Conservation (phyloP, 2,329 filamentous ascomycete genomes). For the Exophiala sp. region DNA sequence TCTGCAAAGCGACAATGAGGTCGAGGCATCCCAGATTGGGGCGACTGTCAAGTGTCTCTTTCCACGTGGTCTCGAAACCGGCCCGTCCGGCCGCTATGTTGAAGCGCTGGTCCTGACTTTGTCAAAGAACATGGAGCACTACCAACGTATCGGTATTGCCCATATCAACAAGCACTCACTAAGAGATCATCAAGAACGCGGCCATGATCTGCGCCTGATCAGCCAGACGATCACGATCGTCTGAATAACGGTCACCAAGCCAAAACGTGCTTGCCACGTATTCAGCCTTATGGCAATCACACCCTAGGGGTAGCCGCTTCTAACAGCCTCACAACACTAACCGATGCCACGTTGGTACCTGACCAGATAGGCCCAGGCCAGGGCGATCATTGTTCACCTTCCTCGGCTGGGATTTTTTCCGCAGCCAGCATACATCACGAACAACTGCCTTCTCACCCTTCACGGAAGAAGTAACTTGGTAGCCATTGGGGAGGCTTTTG, state of each 20-base stretch:
- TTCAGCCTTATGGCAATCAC: too few relatives aligned
- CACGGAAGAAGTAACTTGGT: too few relatives aligned
- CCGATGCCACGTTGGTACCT: too few relatives aligned
- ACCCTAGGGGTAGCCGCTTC: neutral
- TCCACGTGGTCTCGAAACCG: conserved; percentile 2
- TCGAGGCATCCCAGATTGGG: neutral
- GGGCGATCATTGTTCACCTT: too few relatives aligned
- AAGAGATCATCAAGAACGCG: neutral
- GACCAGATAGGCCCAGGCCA: too few relatives aligned
- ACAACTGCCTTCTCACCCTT: too few relatives aligned
- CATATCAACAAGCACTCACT: conserved; percentile 1
- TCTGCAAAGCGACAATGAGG: neutral
- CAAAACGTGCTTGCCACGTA: too few relatives aligned
- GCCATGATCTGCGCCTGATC: neutral
- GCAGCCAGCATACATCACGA: too few relatives aligned
- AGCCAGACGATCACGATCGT: conserved; percentile 7
- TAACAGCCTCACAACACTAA: neutral
- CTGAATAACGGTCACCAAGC: neutral
- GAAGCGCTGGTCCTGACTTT: conserved; percentile 2
- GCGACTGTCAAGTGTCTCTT: conserved; percentile 7
- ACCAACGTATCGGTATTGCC: conserved; percentile 2
- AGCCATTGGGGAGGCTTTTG: too few relatives aligned
- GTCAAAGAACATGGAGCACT: conserved; percentile 1
- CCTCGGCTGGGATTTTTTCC: too few relatives aligned
- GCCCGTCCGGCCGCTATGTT: neutral